Base-by-base conservation (phyloP, 257 asterid genomes). In the Datura wrightii region DNA sequence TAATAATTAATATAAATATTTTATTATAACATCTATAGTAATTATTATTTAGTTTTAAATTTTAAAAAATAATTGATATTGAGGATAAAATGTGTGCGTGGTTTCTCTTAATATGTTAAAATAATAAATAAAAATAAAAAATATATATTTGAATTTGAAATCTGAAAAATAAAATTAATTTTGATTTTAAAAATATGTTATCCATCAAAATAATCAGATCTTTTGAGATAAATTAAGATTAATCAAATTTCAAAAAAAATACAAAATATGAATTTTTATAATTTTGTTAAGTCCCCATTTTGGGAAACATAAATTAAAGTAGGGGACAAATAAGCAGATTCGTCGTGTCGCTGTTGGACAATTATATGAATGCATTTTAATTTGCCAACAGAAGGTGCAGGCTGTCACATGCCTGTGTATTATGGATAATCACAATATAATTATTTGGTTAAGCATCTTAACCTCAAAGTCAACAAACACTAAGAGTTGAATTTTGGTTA, bases 251-350 rank as follows among this genome's bases (percentile, higher is more conserved):
- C 9, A 4, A 62, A 62, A 13, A 6, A 2, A 6, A 19, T 3
- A 9, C 3, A 1, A 3, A 8, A 8, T 59, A 0, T 7, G 0
- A 9, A 0, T 4, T 65, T 67, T 36, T 67, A 67, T 24, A 16
- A 44, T 18, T 70, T 42, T 41, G 0, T 44, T 71, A 18, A 44
- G 79, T 71, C 79, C 34, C 56, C 56, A 18, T 42, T 44, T 50
- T 31, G 62, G 82, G 82, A 50, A 48, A 16, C 82, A 76, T 31
- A 74, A 74, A 41, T 3, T 39, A 69, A 69, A 48, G 60, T 19
- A 76, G 46, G 5, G 60, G 82, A 76, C 62, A 76, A 76, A 50
- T 31, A 50, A 76, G n/a, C 18, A 76, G 82, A 76, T 76, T 76
- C 62, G 62, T 50, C 46, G 82, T 76, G 31, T 76, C 44, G 44